Conservation (phyloP, 1,139 yeast species). For the Magnusiomyces ingens region DNA sequence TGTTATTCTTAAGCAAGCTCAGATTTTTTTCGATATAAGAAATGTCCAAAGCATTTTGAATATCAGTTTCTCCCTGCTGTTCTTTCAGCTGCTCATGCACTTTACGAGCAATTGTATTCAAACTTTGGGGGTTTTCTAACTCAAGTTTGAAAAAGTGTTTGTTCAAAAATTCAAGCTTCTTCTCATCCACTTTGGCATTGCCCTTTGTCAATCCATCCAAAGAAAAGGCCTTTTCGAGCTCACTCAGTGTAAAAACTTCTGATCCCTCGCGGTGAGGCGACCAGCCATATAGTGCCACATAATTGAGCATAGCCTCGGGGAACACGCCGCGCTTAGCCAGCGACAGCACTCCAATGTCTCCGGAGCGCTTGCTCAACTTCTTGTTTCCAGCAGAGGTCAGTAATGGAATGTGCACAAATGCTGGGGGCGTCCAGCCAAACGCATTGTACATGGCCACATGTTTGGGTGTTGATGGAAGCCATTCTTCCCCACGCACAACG, state of each 20-base stretch:
- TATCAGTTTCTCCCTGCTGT: not conserved
- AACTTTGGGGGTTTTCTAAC: not conserved
- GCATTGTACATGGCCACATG: conserved; percentile 83
- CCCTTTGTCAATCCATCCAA: conserved; percentile 79
- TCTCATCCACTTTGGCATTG: conserved; percentile 81
- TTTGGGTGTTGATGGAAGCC: conserved; percentile 95
- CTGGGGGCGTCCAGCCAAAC: conserved; percentile 80
- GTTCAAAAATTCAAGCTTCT: conserved; percentile 69
- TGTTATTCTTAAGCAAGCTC: conserved; percentile 17
- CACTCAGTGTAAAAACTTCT: conserved; percentile 54
- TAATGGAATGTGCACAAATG: conserved; percentile 82
- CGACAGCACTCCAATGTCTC: conserved; percentile 64
- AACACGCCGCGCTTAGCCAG: conserved; percentile 57
- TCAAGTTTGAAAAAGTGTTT: conserved; percentile 43
- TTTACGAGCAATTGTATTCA: not conserved
- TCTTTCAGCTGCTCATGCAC: not conserved
- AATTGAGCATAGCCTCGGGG: conserved; percentile 83
- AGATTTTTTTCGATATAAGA: conserved; percentile 20
- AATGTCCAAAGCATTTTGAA: not conserved
- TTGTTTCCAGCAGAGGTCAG: conserved; percentile 68
- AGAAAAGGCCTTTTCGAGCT: conserved; percentile 45
- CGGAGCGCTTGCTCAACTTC: conserved; percentile 79
- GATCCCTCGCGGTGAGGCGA: conserved; percentile 59
- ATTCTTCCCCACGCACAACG: conserved; percentile 94
- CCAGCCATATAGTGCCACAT: conserved; percentile 93